Base-by-base conservation (phyloP, 495 filamentous ascomycete genomes). In the Penicillium malachiteum region DNA sequence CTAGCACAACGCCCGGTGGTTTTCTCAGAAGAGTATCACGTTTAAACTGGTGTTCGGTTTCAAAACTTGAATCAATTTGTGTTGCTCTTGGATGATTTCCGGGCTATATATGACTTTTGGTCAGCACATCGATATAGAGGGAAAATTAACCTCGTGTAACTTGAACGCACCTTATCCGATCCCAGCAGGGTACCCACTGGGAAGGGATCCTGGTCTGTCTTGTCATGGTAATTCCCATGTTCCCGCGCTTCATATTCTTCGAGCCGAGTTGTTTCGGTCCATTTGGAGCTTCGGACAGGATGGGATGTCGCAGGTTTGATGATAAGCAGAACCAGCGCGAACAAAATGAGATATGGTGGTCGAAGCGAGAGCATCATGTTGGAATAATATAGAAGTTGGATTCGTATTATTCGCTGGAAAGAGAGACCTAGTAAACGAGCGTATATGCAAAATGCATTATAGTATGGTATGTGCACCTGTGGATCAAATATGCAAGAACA, bases 221-320 rank as follows among this genome's bases (percentile, higher is more conserved):
- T 57, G 17, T 50, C 50, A 39, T 58, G 52, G n/a, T 44, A 39
- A 13, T 51, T 48, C 63, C 63, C 51, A 14, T 32, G 12, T 6
- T 51, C 54, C 5, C 35, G 48, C 0, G 44, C 7, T 17, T 58
- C 34, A 3, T 35, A 3, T 32, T 58, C 56, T 32, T 39, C 6
- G 13, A 52, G 26, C 40, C 57, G 43, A 3, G 14, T 43, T 21
- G 12, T 43, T 35, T 56, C 55, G 1, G 34, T 48, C 62, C 55
- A 63, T 55, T 48, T 55, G 17, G 34, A 47, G 5, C 50, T 42
- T 38, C 18, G 47, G n/a, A 66, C 54, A 14, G 65, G 65, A 8
- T 59, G 48, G 7, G 63, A 48, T 44, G 31, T 52, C 3, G 41
- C 54, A 3, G 50, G 34, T n/a, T 54, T 60, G 11, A 57, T 47